Percentiles rank a stretch among this genome's conserved stretches.
Conservation (phyloP, 2,329 filamentous ascomycete species). For the Malbranchea zuffiana region DNA sequence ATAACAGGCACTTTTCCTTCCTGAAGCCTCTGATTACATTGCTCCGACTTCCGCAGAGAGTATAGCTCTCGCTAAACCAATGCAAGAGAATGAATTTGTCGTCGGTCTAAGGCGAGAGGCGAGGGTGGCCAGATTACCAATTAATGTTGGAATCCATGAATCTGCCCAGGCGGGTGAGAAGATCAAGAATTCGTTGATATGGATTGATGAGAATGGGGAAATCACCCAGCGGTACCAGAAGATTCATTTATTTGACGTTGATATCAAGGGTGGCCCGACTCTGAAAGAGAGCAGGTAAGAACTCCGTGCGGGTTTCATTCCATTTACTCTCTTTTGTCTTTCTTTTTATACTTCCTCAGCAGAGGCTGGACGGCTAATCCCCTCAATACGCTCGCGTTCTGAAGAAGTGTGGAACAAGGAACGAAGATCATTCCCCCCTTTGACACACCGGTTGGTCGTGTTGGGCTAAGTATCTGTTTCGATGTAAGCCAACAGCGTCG, state of each 20-base stretch:
- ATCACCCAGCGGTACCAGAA: constrained; percentile 68
- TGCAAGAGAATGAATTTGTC: constrained; percentile 60
- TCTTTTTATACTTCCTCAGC: neutral
- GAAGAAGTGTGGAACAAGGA: constrained; percentile 57
- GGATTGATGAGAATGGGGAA: constrained; percentile 51
- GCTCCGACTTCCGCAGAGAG: constrained; percentile 57
- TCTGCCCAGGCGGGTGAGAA: constrained; percentile 43
- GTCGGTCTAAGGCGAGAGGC: constrained; percentile 62
- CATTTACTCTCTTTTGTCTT: neutral
- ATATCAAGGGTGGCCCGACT: constrained; percentile 45
- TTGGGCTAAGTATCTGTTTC: constrained; percentile 81
- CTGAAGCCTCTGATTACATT: constrained; percentile 87
- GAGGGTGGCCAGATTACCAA: constrained; percentile 50
- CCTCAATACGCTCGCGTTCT: neutral
- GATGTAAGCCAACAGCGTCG: constrained; percentile 44
- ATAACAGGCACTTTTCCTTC: constrained; percentile 69
- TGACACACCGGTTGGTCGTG: constrained; percentile 57
- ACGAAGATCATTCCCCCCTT: constrained; percentile 56
- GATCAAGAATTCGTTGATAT: constrained; percentile 55
- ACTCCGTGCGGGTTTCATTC: neutral
- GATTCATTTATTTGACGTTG: constrained; percentile 75
- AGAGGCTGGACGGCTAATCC: neutral
- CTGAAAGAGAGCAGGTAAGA: constrained; percentile 50
- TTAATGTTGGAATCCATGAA: constrained; percentile 84
- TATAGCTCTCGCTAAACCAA: constrained; percentile 57